Percentiles rank a stretch among this genome's conserved stretches.
Evolutionary conservation across 2,329 filamentous ascomycete genomes (phyloP).

Genomic region (Aspergillus fumigatiaffinis): DNA sequence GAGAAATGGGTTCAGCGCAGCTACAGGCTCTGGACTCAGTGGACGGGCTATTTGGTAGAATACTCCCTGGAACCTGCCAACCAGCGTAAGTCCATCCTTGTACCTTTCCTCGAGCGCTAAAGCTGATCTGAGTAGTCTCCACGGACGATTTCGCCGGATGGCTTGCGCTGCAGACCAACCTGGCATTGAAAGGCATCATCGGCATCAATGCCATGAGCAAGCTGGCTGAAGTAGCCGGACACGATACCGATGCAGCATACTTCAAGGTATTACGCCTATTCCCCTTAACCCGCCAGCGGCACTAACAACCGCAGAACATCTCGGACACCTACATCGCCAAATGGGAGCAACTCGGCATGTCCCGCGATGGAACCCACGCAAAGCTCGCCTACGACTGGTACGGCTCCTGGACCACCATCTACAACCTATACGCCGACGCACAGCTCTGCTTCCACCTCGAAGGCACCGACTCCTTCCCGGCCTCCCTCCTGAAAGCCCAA

Average conservation of each 20-base stretch:
- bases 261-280: conserved; percentile 46
- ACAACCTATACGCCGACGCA: conserved; percentile 78
- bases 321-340: conserved; percentile 64
- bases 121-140: conserved; percentile 50
- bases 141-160: conserved; percentile 83
- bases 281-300: background rate
- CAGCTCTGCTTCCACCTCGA: conserved; percentile 74
- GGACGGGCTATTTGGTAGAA: conserved; percentile 74
- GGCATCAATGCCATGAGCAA: conserved; percentile 75
- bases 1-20: conserved; percentile 64
- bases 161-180: conserved; percentile 73
- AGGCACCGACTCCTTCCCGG: conserved; percentile 32
- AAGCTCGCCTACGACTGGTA: conserved; percentile 78
- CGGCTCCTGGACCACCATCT: conserved; percentile 78
- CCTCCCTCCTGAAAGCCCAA: conserved; percentile 13
- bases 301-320: conserved; percentile 44
- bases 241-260: conserved; percentile 52
- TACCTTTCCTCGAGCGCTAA: background rate
- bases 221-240: conserved; percentile 60
- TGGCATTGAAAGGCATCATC: conserved; percentile 79
- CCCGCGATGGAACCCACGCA: conserved; percentile 64
- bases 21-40: conserved; percentile 70
- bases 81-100: conserved; percentile 50
- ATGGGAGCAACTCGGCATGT: conserved; percentile 70
- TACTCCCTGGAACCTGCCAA: conserved; percentile 70